These are phyloP conservation scores for Hirsutella rhossiliensis DNA, from an alignment of 2,329 filamentous ascomycete species.

Conservation along the genomic window DNA sequence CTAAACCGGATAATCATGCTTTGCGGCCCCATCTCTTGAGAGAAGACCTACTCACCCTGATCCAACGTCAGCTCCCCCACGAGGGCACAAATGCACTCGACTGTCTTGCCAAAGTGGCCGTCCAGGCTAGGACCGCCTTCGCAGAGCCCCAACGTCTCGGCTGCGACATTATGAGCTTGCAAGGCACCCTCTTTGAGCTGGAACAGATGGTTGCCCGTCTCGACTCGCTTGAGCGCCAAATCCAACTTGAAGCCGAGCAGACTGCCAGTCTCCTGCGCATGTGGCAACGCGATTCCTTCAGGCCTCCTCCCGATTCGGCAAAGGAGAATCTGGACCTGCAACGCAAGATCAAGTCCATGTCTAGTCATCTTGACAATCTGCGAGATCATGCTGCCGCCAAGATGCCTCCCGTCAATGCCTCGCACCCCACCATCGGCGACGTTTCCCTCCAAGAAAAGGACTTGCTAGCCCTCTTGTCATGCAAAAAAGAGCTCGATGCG, in stretches of 20 bases:
- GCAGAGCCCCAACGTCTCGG: slow-evolving; percentile 38
- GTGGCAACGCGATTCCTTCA: slow-evolving; percentile 34
- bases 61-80: slow-evolving; percentile 41
- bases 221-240: slow-evolving; percentile 40
- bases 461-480: slow-evolving; percentile 43
- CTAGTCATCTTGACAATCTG: slow-evolving; percentile 52
- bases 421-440: slow-evolving; percentile 40
- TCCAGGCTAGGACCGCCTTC: slow-evolving; percentile 35
- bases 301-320: slow-evolving; percentile 44
- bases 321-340: slow-evolving; percentile 65
- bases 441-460: slow-evolving; percentile 45
- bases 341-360: slow-evolving; percentile 55
- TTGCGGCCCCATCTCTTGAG: slow-evolving; percentile 3
- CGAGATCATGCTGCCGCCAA: slow-evolving; percentile 25
- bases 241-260: slow-evolving; percentile 36
- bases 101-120: slow-evolving; percentile 40
- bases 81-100: slow-evolving; percentile 46
- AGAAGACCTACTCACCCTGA: slow-evolving; percentile 34
- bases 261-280: slow-evolving; percentile 27
- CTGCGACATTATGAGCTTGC: slow-evolving; percentile 40
- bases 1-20: background rate
- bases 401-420: slow-evolving; percentile 11
- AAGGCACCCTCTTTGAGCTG: slow-evolving; percentile 38
- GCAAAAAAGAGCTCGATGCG: slow-evolving; percentile 46
- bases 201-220: slow-evolving; percentile 45